Base-by-base conservation (phyloP, 148 eudicot genomes). In the Camellia sinensis region DNA sequence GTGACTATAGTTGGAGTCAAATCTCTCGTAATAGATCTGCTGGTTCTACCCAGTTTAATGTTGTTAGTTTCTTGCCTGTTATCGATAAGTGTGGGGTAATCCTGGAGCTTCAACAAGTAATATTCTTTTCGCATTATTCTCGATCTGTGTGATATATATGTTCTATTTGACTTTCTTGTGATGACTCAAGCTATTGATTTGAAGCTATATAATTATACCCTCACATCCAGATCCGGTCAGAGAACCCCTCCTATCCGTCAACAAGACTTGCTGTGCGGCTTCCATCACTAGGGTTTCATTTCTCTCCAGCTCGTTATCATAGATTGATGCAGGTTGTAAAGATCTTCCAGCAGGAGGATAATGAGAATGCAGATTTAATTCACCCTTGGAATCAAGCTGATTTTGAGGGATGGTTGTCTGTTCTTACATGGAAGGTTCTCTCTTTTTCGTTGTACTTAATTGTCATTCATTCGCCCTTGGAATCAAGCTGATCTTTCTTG, bases 221-320 rank as follows among this genome's bases (percentile, higher is more conserved):
- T 64, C 54, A 48, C 37, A n/a, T 88, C 41, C 85, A 96, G 99
- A 92, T 96, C 75, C 93, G 87, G 79, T 78, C 89, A 77, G 90
- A 89, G 74, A 92, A 84, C 78, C 92, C 98, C 70, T 87, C 83
- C 13, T 81, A 87, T 84, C 99, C 99, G 65, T 88, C 99, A 72
- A 94, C 91, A 79, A 88, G 98, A 83, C 85, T 96, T 75, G 97
- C 99, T 67, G 84, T 96, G 87, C 89, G 94, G 79, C 84, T 96
- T 77, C 99, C 99, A 22, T 94, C 95, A 22, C 84, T 96, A 80
- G 94, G 92, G 22, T 92, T 96, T 81, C 91, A 96, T 86, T 92
- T 96, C 76, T 96, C 99, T 64, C 99, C 99, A 22, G 91, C 99
- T 79, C 97, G 99, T 53, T 96, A 96, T 85, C 99, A 96, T 90